phyloP scores from a whole-genome alignment of 495 filamentous ascomycete genomes.

The Penicillium mononematosum region DNA sequence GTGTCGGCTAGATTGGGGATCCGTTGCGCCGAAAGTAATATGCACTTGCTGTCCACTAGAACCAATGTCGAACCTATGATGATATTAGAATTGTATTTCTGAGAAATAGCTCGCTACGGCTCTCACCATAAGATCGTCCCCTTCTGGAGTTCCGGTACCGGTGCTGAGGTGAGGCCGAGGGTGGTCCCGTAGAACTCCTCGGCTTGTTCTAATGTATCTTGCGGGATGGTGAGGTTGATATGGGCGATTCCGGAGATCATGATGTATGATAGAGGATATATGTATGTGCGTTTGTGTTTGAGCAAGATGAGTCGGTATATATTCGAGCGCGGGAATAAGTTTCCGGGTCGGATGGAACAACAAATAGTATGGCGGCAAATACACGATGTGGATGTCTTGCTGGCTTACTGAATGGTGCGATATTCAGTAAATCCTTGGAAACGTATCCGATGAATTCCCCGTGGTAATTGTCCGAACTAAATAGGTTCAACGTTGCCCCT shows the following conservation, averaged over 20 bases:
- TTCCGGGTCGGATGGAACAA: constrained; percentile 5
- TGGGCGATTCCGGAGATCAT: constrained; percentile 63
- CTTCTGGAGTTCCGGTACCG: constrained; percentile 51
- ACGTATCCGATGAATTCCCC: background rate
- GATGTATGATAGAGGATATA: constrained; percentile 1
- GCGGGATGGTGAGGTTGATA: constrained; percentile 59
- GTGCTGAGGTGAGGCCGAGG: constrained; percentile 47
- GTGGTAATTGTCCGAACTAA: background rate
- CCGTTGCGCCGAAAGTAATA: constrained; percentile 51
- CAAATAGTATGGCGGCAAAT: background rate
- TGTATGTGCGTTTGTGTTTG: background rate
- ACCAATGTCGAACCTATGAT: constrained; percentile 54
- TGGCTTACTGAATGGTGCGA: background rate
- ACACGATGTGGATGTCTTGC: background rate
- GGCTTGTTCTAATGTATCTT: constrained; percentile 52
- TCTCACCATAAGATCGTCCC: constrained; percentile 51
- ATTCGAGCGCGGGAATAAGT: constrained; percentile 9
- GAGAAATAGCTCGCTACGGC: background rate
- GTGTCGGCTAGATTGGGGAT: constrained; percentile 47
- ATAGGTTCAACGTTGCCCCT: background rate
- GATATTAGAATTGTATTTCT: background rate
- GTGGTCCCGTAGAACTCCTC: constrained; percentile 56
- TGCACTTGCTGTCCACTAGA: constrained; percentile 60
- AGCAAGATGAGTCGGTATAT: background rate
- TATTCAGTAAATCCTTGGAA: background rate